Evolutionary conservation across 805 yeast species (phyloP).

Genomic region (Nakazawaea peltata): DNA sequence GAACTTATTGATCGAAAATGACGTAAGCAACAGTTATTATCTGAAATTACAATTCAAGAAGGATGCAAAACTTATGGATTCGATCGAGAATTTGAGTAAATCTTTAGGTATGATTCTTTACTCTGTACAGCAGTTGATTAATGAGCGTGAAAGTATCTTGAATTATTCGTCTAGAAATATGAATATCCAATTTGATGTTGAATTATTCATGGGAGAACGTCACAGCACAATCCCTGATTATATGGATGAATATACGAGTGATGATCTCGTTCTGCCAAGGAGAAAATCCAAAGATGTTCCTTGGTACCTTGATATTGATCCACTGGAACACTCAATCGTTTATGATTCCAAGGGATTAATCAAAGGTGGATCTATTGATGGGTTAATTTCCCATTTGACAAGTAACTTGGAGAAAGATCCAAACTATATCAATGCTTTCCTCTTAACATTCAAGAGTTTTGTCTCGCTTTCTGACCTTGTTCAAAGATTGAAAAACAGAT

Average conservation of each 20-base stretch:
- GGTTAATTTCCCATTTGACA: constrained; percentile 73
- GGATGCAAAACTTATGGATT: constrained; percentile 30
- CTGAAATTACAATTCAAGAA: constrained; percentile 23
- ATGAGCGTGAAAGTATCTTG: constrained; percentile 60
- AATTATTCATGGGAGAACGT: constrained; percentile 41
- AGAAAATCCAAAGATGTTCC: constrained; percentile 38
- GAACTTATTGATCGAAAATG: constrained; percentile 36
- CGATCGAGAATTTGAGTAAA: constrained; percentile 28
- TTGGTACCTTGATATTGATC: constrained; percentile 69
- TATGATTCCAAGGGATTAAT: constrained; percentile 65
- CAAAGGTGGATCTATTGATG: constrained; percentile 78
- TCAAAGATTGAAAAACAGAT: constrained; percentile 52
- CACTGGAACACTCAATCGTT: constrained; percentile 35
- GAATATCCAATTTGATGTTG: constrained; percentile 64
- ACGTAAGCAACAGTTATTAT: constrained; percentile 30
- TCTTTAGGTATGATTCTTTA: constrained; percentile 26
- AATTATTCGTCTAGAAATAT: constrained; percentile 72
- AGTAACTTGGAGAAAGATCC: constrained; percentile 60
- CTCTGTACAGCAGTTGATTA: constrained; percentile 50
- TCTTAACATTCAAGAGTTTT: constrained; percentile 71
- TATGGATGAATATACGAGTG: constrained; percentile 24
- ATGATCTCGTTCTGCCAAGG: constrained; percentile 26
- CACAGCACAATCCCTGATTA: constrained; percentile 26
- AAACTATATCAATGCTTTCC: constrained; percentile 57
- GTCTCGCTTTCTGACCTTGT: constrained; percentile 59